These are phyloP conservation scores for Mycosphaerelloides madeirae DNA, from an alignment of 2,329 filamentous ascomycete species.

Conservation along the genomic window DNA sequence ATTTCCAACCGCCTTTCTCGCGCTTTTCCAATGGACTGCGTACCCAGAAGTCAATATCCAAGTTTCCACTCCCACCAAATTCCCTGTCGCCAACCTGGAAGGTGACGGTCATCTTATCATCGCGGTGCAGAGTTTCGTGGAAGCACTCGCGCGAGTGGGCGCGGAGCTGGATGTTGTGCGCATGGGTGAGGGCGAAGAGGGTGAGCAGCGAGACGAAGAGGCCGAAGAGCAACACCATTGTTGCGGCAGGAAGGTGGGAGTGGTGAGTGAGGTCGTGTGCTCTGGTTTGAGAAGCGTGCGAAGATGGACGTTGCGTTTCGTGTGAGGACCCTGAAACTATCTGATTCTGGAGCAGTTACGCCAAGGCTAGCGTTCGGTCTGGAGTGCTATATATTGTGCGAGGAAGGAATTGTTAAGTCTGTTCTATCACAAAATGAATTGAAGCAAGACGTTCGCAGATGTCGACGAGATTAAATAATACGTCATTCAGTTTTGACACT, in stretches of 20 bases:
- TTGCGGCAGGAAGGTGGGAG: background rate
- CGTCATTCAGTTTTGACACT: too few species aligned
- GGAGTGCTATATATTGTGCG: too few species aligned
- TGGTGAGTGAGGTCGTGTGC: background rate
- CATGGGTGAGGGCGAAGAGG: constrained; percentile 61
- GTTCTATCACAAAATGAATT: too few species aligned
- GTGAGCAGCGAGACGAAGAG: constrained; percentile 46
- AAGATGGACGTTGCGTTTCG: too few species aligned
- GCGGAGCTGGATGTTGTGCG: constrained; percentile 93
- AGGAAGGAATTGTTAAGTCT: too few species aligned
- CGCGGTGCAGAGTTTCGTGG: constrained; percentile 84
- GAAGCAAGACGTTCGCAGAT: too few species aligned
- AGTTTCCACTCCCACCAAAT: constrained; percentile 87
- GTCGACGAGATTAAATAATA: too few species aligned
- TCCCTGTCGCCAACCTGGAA: constrained; percentile 97
- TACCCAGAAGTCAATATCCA: constrained; percentile 99
- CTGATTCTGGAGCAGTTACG: too few species aligned
- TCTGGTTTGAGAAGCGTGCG: background rate
- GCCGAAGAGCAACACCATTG: constrained; percentile 32
- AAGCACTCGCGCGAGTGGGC: constrained; percentile 96
- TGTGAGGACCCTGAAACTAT: too few species aligned
- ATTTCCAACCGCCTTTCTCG: background rate
- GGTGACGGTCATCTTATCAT: constrained; percentile 97
- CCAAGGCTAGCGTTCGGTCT: too few species aligned
- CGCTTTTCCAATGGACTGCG: constrained; percentile 26